Conservation (phyloP, 2,329 filamentous ascomycete species). For the Fusarium cyanostomum region DNA sequence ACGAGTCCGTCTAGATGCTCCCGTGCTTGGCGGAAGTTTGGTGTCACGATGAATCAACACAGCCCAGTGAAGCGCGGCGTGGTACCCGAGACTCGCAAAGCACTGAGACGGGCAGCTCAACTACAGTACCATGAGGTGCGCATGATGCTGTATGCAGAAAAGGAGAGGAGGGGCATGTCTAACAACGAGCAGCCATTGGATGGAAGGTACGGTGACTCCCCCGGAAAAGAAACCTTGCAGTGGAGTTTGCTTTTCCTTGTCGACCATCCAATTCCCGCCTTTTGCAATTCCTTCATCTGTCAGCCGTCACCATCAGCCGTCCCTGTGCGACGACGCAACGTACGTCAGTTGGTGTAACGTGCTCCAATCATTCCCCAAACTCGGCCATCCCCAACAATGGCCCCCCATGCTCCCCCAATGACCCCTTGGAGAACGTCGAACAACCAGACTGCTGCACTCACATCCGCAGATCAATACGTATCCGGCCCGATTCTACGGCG, state of each 20-base stretch:
- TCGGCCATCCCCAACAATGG: conserved; percentile 8
- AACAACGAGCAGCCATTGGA: conserved; percentile 9
- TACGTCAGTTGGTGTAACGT: conserved; percentile 8
- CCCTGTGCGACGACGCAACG: conserved; percentile 4
- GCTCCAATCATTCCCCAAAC: conserved; percentile 9
- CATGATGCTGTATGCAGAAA: conserved; percentile 13
- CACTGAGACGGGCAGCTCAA: neutral
- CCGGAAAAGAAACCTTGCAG: conserved; percentile 15
- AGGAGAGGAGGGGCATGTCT: conserved; percentile 10
- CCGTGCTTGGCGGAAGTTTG: conserved; percentile 19
- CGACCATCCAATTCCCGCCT: conserved; percentile 16
- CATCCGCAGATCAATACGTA: conserved; percentile 4
- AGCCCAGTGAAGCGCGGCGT: conserved; percentile 5
- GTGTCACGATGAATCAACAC: conserved; percentile 26
- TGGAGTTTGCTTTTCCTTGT: conserved; percentile 23
- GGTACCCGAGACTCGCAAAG: neutral
- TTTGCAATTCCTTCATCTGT: conserved; percentile 15
- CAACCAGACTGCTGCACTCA: neutral
- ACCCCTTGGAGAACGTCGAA: neutral
- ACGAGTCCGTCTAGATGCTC: conserved; percentile 26
- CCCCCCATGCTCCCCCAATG: conserved; percentile 3
- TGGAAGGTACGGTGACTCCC: conserved; percentile 7
- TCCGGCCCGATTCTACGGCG: conserved; percentile 20
- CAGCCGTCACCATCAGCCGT: conserved; percentile 14
- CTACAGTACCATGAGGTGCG: neutral